Evolutionary conservation across 2,329 filamentous ascomycete species (phyloP).

Genomic region (Cytospora piceicola): DNA sequence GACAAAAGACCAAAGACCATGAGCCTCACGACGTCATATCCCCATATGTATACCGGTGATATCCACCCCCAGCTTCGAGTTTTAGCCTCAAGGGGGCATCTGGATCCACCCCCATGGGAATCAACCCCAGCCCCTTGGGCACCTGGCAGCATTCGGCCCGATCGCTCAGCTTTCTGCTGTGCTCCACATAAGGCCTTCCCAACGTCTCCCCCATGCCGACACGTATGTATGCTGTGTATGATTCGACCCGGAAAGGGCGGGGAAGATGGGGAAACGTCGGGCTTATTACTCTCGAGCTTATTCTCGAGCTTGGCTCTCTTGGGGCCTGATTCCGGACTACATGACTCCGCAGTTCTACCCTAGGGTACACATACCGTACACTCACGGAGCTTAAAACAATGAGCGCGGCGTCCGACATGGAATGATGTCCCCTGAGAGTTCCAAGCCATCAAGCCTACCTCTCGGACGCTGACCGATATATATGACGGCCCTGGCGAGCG

Average conservation of each 20-base stretch:
- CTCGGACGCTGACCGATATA: not conserved
- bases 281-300: not conserved
- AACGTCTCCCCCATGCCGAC: constrained; percentile 2
- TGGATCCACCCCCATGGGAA: constrained; percentile 17
- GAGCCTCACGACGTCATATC: constrained; percentile 16
- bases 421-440: not conserved
- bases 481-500: not conserved
- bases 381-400: not conserved
- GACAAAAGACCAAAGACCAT: not conserved
- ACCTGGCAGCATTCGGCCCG: constrained; percentile 20
- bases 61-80: not conserved
- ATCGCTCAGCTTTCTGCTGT: not conserved
- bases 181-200: not conserved
- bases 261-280: not conserved
- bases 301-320: not conserved
- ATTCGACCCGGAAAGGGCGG: not conserved
- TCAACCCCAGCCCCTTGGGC: not conserved
- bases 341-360: not conserved
- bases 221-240: not conserved
- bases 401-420: not conserved
- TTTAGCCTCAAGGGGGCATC: too few relatives aligned
- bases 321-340: not conserved
- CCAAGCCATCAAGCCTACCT: not conserved
- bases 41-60: too few relatives aligned
- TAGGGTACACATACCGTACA: too few relatives aligned